Evolutionary conservation across 768 basidiomycete species (phyloP).

Genomic region (Astraeus odoratus): DNA sequence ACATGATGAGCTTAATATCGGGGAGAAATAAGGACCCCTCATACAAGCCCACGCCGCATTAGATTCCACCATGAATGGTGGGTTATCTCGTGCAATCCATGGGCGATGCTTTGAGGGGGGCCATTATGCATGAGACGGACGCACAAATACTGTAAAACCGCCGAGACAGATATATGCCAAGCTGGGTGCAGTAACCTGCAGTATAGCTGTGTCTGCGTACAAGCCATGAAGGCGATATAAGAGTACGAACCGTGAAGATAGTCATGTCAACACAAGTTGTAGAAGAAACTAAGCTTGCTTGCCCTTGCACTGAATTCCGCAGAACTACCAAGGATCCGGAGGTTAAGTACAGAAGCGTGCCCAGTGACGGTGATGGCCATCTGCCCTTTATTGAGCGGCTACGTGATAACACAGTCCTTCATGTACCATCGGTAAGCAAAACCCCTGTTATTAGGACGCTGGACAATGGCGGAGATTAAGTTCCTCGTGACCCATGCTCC

Average conservation of each 20-base stretch:
- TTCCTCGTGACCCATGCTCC: too few species aligned
- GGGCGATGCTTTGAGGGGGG: not conserved
- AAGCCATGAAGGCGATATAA: not conserved
- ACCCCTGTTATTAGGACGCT: too few species aligned
- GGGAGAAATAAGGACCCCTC: too few species aligned
- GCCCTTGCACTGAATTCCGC: too few species aligned
- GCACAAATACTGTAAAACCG: conserved; percentile 44
- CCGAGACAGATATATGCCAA: conserved; percentile 60
- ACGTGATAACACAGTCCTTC: too few species aligned
- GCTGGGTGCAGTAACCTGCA: conserved; percentile 45
- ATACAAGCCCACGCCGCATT: too few species aligned
- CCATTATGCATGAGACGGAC: conserved; percentile 6
- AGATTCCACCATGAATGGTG: not conserved
- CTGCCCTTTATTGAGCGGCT: too few species aligned
- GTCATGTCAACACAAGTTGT: conserved; percentile 1
- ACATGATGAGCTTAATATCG: not conserved
- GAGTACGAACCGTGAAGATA: conserved; percentile 21
- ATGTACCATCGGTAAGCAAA: too few species aligned
- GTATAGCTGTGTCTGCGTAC: conserved; percentile 20
- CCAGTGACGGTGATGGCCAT: too few species aligned
- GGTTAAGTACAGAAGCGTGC: too few species aligned
- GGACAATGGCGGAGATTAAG: too few species aligned
- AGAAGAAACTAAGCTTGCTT: not conserved
- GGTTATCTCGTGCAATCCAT: not conserved
- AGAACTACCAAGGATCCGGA: too few species aligned